These are phyloP conservation scores for Debaryomycetaceae sp. DNA, from an alignment of 1,139 yeast genomes.

Conservation along the genomic window DNA sequence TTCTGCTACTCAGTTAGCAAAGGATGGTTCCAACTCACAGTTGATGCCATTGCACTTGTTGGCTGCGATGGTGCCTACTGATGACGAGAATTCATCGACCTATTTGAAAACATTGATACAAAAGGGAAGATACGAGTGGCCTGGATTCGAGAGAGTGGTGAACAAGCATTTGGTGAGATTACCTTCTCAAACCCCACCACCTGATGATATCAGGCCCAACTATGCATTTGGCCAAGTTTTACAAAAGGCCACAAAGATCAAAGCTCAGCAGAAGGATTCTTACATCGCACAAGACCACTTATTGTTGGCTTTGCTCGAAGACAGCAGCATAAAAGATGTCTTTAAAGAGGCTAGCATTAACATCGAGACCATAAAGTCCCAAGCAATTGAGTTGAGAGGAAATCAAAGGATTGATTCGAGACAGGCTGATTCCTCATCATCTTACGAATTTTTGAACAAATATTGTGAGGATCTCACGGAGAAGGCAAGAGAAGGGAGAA, in stretches of 20 bases:
- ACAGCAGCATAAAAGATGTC: conserved; percentile 63
- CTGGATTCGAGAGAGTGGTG: conserved; percentile 70
- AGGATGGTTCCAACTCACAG: conserved; percentile 80
- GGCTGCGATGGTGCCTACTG: conserved; percentile 84
- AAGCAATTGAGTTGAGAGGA: conserved; percentile 84
- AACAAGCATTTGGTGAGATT: conserved; percentile 78
- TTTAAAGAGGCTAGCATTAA: conserved; percentile 73
- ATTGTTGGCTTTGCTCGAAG: conserved; percentile 79
- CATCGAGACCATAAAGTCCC: conserved; percentile 69
- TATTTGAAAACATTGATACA: conserved; percentile 84
- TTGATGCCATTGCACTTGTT: conserved; percentile 81
- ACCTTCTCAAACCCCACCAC: conserved; percentile 88
- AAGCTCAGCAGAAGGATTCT: conserved; percentile 84
- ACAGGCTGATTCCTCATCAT: conserved; percentile 85
- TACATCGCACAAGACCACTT: conserved; percentile 94
- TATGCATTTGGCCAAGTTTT: conserved; percentile 69
- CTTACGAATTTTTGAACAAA: conserved; percentile 79
- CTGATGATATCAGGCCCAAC: conserved; percentile 67
- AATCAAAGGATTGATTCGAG: conserved; percentile 89
- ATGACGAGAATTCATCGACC: conserved; percentile 63
- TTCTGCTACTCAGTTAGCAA: conserved; percentile 76
- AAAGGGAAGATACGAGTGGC: conserved; percentile 88
- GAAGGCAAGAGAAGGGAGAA: conserved; percentile 87
- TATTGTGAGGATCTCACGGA: conserved; percentile 93
- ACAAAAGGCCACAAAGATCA: conserved; percentile 67